phyloP scores from a whole-genome alignment of 1,139 yeast genomes.

The Geotrichum reessii region DNA sequence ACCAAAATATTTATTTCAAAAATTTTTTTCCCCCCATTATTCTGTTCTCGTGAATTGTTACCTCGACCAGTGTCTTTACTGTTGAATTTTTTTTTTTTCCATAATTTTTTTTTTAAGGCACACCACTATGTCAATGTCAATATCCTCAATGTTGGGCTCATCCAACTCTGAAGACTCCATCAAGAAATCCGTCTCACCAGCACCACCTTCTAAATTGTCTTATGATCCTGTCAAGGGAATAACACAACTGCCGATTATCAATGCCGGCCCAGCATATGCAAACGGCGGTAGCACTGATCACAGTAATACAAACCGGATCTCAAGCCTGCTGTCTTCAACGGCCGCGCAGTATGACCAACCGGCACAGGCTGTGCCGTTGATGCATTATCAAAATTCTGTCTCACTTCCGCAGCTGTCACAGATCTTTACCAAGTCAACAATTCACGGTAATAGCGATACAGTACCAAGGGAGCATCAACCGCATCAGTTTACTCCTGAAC shows the following conservation, averaged over 20 bases:
- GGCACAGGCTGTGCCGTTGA: neutral
- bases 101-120: no score
- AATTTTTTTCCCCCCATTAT: no score
- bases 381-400: neutral
- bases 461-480: slow-evolving; percentile 9
- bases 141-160: slow-evolving; percentile 21
- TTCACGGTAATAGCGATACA: slow-evolving; percentile 2
- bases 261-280: neutral
- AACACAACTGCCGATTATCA: neutral
- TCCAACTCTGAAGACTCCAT: slow-evolving; percentile 5
- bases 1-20: no score
- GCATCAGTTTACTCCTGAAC: slow-evolving; percentile 33
- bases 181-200: neutral
- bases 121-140: slow-evolving; percentile 22
- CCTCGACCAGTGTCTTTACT: no score
- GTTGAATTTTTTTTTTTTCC: no score
- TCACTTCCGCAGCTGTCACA: neutral
- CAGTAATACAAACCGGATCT: neutral
- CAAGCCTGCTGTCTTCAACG: neutral
- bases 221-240: neutral
- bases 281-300: neutral
- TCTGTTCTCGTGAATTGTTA: no score
- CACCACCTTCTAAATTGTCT: neutral
- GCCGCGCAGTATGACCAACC: neutral
- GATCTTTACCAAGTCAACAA: slow-evolving; percentile 11